Percentiles rank a stretch among this genome's conserved stretches.
Evolutionary conservation across 495 filamentous ascomycete genomes (phyloP).

Genomic region (Aspergillus incahuasiensis): DNA sequence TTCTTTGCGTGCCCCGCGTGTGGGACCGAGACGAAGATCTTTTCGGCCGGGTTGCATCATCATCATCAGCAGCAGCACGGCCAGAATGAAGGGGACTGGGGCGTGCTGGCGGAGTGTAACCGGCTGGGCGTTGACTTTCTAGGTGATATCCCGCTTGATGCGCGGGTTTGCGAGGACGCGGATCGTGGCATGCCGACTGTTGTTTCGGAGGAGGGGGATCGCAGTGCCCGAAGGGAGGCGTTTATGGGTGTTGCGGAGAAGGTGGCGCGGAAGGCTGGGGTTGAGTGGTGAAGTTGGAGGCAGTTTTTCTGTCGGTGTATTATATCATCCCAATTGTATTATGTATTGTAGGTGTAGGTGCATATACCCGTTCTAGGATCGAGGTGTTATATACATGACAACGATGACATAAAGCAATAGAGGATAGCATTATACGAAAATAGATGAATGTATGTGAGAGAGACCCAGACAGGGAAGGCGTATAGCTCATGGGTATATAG

Average conservation of each 20-base stretch:
- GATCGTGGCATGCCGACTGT: slow-evolving; percentile 88
- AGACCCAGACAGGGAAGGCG: too few relatives aligned
- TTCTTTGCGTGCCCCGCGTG: slow-evolving; percentile 81
- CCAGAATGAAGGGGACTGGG: slow-evolving; percentile 43
- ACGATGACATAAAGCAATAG: neutral
- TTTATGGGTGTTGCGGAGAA: slow-evolving; percentile 67
- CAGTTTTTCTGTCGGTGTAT: neutral
- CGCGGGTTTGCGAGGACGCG: slow-evolving; percentile 81
- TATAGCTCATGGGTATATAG: neutral
- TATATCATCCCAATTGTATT: neutral
- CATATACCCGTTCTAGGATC: neutral
- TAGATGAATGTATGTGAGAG: neutral
- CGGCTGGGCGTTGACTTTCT: slow-evolving; percentile 69
- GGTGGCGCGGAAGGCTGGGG: slow-evolving; percentile 51
- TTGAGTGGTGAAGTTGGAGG: slow-evolving; percentile 23
- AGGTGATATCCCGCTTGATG: slow-evolving; percentile 87
- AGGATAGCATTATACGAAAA: neutral
- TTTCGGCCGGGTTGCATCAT: slow-evolving; percentile 44
- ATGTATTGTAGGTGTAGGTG: neutral
- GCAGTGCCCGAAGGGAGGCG: slow-evolving; percentile 61
- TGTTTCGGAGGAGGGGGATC: slow-evolving; percentile 74
- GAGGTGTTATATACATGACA: neutral
- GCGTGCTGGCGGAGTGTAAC: slow-evolving; percentile 52
- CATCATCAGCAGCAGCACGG: slow-evolving; percentile 29
- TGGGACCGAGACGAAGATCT: slow-evolving; percentile 67